Percentiles rank a stretch among this genome's conserved stretches.
Evolutionary conservation across 768 basidiomycete species (phyloP).

Genomic region (Porphyrellus cyaneotinctus): DNA sequence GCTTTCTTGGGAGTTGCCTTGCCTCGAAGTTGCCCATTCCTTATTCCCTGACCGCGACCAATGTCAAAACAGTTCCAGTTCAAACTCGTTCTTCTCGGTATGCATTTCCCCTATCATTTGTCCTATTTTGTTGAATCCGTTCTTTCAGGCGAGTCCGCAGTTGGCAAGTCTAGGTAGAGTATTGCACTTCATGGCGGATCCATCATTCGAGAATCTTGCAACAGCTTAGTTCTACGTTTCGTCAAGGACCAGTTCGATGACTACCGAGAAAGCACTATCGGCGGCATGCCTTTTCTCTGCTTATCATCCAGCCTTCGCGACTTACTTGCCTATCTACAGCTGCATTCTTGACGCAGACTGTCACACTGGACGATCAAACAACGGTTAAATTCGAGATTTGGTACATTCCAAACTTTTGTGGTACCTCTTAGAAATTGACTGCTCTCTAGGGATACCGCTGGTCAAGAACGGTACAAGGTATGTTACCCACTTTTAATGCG

Average conservation of each 20-base stretch:
- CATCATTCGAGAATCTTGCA: conserved; percentile 23
- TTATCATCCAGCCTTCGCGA: not conserved
- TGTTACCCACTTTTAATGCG: conserved; percentile 15
- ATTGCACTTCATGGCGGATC: conserved; percentile 9
- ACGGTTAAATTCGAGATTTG: conserved; percentile 98
- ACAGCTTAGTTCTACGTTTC: conserved; percentile 88
- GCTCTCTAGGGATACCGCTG: conserved; percentile 80
- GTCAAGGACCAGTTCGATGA: conserved; percentile 97
- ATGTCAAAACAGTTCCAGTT: conserved; percentile 95
- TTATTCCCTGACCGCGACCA: conserved; percentile 31
- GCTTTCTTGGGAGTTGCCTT: not conserved
- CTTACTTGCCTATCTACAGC: conserved; percentile 45
- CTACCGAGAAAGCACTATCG: conserved; percentile 92
- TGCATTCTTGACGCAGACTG: conserved; percentile 97
- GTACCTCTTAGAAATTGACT: not conserved
- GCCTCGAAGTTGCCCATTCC: conserved; percentile 8
- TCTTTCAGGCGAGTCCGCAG: conserved; percentile 85
- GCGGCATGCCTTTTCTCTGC: conserved; percentile 45
- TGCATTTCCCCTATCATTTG: conserved; percentile 2
- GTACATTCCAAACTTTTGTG: conserved; percentile 40
- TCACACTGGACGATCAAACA: conserved; percentile 82
- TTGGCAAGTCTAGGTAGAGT: conserved; percentile 88
- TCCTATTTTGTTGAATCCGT: conserved; percentile 5
- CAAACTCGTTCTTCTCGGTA: conserved; percentile 94
- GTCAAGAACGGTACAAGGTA: conserved; percentile 92